Percentiles rank a stretch among this genome's conserved stretches.
These are phyloP conservation scores for Phoma sp. DNA, from an alignment of 2,329 filamentous ascomycete genomes.

Conservation along the genomic window DNA sequence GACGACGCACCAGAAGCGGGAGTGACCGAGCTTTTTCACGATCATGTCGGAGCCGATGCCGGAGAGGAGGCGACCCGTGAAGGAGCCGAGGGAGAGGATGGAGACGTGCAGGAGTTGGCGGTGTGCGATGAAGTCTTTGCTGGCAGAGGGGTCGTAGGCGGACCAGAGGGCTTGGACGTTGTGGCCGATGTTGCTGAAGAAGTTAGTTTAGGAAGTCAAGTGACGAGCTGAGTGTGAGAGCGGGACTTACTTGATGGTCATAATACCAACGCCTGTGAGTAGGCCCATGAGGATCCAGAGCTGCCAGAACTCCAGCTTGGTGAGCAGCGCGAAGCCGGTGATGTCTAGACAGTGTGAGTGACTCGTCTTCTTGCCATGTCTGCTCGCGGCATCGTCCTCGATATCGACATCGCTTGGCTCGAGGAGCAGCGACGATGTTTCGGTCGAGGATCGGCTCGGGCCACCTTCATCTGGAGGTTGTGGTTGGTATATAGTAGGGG, in stretches of 20 bases:
- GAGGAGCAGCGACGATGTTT: slow-evolving; percentile 82
- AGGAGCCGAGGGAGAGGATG: slow-evolving; percentile 88
- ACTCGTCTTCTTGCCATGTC: slow-evolving; percentile 65
- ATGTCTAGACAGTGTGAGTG: slow-evolving; percentile 87
- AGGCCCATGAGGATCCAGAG: slow-evolving; percentile 86
- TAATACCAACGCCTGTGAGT: slow-evolving; percentile 90
- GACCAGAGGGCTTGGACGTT: slow-evolving; percentile 87
- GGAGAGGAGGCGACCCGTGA: slow-evolving; percentile 73
- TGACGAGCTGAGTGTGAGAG: too few species aligned
- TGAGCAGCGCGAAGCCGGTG: slow-evolving; percentile 77
- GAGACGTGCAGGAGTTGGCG: slow-evolving; percentile 92
- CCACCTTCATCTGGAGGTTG: slow-evolving; percentile 43
- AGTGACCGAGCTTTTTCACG: slow-evolving; percentile 78
- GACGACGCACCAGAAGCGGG: slow-evolving; percentile 89
- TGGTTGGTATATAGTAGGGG: slow-evolving; percentile 42
- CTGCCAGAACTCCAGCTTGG: slow-evolving; percentile 84
- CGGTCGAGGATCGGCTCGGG: slow-evolving; percentile 62
- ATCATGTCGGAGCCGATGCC: slow-evolving; percentile 89
- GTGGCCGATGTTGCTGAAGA: slow-evolving; percentile 90
- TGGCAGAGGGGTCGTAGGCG: slow-evolving; percentile 76
- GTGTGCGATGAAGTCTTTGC: slow-evolving; percentile 75
- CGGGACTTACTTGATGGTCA: slow-evolving; percentile 99
- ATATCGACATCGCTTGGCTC: slow-evolving; percentile 60
- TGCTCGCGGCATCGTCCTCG: slow-evolving; percentile 56
- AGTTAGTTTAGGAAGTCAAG: neutral